A percentile compares a stretch with the other conserved stretches of the same genome.
Conservation (phyloP, 371 early-diverging fungal species). For the Smittium mucronatum region DNA sequence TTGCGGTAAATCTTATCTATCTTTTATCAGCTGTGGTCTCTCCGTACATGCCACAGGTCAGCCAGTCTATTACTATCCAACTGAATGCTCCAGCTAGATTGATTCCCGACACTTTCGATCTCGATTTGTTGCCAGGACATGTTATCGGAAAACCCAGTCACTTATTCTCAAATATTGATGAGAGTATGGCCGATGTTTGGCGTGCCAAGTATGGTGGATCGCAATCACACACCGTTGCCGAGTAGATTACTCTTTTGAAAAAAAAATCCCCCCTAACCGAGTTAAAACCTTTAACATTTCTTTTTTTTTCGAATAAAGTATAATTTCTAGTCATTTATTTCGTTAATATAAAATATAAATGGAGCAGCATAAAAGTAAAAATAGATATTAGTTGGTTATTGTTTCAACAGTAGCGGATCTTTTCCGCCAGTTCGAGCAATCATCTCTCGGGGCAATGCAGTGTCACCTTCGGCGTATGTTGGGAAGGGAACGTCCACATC, state of each 20-base stretch:
- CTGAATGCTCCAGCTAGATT: constrained; percentile 62
- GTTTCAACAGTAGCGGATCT: constrained; percentile 22
- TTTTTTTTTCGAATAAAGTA: no score
- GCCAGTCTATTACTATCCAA: constrained; percentile 63
- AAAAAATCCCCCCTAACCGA: no score
- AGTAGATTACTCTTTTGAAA: no score
- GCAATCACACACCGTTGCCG: neutral
- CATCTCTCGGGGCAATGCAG: constrained; percentile 40
- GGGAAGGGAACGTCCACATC: constrained; percentile 62
- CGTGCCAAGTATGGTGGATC: constrained; percentile 25
- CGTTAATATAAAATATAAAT: no score
- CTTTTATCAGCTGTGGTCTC: constrained; percentile 72
- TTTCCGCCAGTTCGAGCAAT: constrained; percentile 37
- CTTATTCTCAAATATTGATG: constrained; percentile 80
- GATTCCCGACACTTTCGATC: constrained; percentile 57
- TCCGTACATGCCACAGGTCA: constrained; percentile 90
- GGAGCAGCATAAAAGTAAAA: no score
- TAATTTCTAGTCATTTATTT: no score
- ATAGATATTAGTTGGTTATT: neutral
- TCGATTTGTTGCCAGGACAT: constrained; percentile 63
- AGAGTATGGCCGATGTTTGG: constrained; percentile 33
- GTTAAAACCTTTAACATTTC: no score
- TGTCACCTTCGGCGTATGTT: constrained; percentile 38
- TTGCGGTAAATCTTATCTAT: constrained; percentile 76
- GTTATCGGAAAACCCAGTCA: constrained; percentile 74